These are phyloP conservation scores for Posidonia australis DNA, from an alignment of 106 monocot genomes.

Conservation along the genomic window DNA sequence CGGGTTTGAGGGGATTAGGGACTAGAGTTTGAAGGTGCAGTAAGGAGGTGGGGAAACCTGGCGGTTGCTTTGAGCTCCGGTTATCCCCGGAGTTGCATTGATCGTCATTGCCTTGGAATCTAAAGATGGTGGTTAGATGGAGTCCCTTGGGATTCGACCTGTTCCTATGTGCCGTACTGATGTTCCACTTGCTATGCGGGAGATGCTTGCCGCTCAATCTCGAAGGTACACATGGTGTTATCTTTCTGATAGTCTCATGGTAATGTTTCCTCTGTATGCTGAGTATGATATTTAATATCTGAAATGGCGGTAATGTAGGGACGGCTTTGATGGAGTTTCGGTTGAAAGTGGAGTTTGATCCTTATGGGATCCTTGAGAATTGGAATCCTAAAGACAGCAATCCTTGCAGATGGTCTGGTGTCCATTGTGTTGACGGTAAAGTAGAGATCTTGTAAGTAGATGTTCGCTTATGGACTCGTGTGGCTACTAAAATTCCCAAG, in stretches of 20 bases:
- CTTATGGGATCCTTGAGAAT: constrained; percentile 32
- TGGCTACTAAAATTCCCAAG: neutral
- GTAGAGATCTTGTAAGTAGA: constrained; percentile 67
- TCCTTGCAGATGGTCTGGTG: constrained; percentile 61
- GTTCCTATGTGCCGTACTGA: constrained; percentile 19
- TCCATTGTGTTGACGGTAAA: constrained; percentile 50
- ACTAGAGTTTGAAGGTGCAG: neutral
- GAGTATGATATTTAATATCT: neutral
- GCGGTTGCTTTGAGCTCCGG: neutral
- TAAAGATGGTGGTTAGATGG: neutral
- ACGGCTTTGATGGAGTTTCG: constrained; percentile 52
- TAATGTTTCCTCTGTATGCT: neutral
- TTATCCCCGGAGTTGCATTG: neutral
- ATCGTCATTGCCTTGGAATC: neutral
- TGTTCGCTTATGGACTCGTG: constrained; percentile 5
- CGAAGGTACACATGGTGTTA: constrained; percentile 35
- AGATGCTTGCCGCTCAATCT: constrained; percentile 42
- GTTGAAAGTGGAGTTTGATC: constrained; percentile 47
- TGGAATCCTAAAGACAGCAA: constrained; percentile 37
- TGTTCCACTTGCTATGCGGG: constrained; percentile 18
- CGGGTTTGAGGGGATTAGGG: neutral
- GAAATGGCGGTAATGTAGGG: constrained; percentile 36
- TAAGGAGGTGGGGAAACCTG: neutral
- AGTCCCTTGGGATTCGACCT: constrained; percentile 6
- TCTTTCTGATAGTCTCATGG: too few species aligned